Evolutionary conservation across 257 asterid species (phyloP).

Genomic region (Cruciata laevipes): DNA sequence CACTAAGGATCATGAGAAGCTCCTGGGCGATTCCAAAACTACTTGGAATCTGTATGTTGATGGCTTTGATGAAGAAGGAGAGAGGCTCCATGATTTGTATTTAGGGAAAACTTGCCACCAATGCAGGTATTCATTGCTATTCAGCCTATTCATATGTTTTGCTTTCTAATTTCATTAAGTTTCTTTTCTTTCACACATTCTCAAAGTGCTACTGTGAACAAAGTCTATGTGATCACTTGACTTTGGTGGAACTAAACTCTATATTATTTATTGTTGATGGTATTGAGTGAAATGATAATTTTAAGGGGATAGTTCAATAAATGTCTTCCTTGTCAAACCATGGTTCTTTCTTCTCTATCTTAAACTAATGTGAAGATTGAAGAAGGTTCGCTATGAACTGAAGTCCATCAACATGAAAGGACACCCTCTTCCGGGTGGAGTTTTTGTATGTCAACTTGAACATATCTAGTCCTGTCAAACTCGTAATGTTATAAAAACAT

Average conservation of each 20-base stretch:
- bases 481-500: background rate
- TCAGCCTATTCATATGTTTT: background rate
- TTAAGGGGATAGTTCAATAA: background rate
- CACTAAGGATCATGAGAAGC: slow-evolving; percentile 53
- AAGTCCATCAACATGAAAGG: background rate
- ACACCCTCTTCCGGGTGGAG: background rate
- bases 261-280: background rate
- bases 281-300: background rate
- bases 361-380: too few species aligned
- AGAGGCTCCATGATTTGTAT: slow-evolving; percentile 40
- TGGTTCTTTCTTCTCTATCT: background rate
- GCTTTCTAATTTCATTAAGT: background rate
- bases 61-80: slow-evolving; percentile 54
- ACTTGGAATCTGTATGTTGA: slow-evolving; percentile 48
- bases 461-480: background rate
- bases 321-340: background rate
- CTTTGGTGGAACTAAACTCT: background rate
- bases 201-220: background rate
- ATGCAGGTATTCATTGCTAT: slow-evolving; percentile 42
- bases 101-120: slow-evolving; percentile 62
- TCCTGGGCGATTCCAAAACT: slow-evolving; percentile 45
- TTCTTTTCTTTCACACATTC: background rate
- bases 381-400: background rate
- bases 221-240: background rate
- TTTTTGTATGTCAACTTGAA: background rate